phyloP scores from a whole-genome alignment of 2,329 filamentous ascomycete species.

The Epichloe brachyelytri region DNA sequence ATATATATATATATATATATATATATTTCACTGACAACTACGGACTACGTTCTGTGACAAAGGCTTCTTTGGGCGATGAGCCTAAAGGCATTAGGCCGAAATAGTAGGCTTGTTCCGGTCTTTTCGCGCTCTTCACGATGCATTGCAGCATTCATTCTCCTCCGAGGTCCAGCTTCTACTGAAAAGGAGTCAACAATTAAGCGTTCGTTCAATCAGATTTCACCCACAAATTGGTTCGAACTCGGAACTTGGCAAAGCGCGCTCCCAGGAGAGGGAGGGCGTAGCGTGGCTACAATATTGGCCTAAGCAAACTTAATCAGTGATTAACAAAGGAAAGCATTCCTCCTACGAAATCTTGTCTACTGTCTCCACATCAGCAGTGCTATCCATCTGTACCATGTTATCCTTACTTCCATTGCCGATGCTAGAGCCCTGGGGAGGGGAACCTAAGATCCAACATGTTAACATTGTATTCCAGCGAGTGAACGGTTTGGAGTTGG shows the following conservation, averaged over 20 bases:
- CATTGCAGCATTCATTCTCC: neutral
- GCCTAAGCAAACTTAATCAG: constrained; percentile 2
- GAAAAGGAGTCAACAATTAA: constrained; percentile 2
- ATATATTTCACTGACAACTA: neutral
- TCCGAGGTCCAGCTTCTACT: neutral
- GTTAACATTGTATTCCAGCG: neutral
- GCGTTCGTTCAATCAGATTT: neutral
- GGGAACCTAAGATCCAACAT: constrained; percentile 29
- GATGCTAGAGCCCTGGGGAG: constrained; percentile 41
- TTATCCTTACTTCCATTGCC: constrained; percentile 1
- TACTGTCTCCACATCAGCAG: constrained; percentile 3
- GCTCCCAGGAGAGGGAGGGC: neutral
- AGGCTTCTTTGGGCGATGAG: no score
- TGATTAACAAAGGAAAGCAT: neutral
- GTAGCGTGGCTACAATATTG: neutral
- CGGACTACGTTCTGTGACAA: neutral
- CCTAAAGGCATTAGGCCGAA: neutral
- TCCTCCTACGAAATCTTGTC: neutral
- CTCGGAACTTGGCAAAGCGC: neutral
- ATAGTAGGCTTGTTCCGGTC: neutral
- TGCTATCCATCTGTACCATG: constrained; percentile 1
- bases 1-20: neutral
- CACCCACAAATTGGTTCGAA: neutral
- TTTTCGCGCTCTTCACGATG: neutral
- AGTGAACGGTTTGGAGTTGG: neutral